A percentile compares a stretch with the other conserved stretches of the same genome.
phyloP scores from a whole-genome alignment of 1,284 basidiomycete genomes.

The Malassezia psittaci region DNA sequence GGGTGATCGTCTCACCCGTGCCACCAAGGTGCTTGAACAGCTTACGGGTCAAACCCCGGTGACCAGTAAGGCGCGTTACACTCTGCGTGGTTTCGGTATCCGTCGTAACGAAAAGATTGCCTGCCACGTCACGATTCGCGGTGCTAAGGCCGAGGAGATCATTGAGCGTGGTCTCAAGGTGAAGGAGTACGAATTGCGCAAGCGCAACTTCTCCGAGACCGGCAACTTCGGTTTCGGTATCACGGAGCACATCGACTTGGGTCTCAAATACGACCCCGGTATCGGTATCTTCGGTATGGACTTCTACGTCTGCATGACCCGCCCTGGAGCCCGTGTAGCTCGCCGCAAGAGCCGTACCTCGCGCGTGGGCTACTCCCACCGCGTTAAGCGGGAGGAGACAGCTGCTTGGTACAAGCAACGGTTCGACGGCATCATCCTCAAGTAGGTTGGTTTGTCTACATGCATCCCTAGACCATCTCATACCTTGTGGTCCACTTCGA shows the following conservation, averaged over 20 bases:
- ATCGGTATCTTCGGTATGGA: conserved; percentile 48
- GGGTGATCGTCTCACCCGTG: conserved; percentile 96
- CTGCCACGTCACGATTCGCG: conserved; percentile 96
- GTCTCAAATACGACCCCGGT: conserved; percentile 57
- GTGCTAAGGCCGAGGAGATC: conserved; percentile 97
- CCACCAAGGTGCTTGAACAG: conserved; percentile 98
- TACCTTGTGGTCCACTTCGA: conserved; percentile 13
- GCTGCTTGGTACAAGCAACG: conserved; percentile 98
- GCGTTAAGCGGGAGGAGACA: conserved; percentile 54
- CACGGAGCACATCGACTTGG: conserved; percentile 79
- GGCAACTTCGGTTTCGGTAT: conserved; percentile 48
- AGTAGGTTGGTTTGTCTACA: conserved; percentile 19
- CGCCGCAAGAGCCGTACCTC: conserved; percentile 81
- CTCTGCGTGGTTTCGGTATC: conserved; percentile 97
- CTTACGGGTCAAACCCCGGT: conserved; percentile 98
- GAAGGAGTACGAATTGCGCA: conserved; percentile 93
- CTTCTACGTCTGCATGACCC: conserved; percentile 61
- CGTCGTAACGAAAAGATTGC: conserved; percentile 99
- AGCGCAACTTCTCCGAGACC: conserved; percentile 71
- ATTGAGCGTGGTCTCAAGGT: conserved; percentile 98
- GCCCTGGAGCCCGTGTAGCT: conserved; percentile 84
- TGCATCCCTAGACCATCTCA: conserved; percentile 2
- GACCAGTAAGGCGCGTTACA: conserved; percentile 98
- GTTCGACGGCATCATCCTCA: conserved; percentile 46
- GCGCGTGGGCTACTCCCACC: conserved; percentile 76